Evolutionary conservation across 2,329 filamentous ascomycete genomes (phyloP), one percentile per base, ranked within the genome.

Genomic region (Claviceps sp.): DNA sequence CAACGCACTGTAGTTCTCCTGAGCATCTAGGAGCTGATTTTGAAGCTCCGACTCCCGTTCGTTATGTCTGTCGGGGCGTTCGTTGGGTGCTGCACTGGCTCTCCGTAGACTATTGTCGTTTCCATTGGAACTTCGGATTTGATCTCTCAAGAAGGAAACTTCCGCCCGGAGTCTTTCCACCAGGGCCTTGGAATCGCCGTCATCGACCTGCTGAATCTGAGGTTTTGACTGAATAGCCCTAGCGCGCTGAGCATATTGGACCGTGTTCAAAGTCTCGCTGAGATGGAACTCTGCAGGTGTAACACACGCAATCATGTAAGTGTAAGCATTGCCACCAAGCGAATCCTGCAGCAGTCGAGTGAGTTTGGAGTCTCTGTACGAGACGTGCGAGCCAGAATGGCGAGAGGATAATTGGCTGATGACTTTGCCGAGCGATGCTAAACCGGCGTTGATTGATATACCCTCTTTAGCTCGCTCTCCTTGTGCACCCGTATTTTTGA

Each of bases 281-380:
- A 98, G 74, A 66, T 98, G 93, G 64, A 98, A 98, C 65, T 96
- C 90, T 14, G 91, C 88, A 0, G 90, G 91, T 1, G 91, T 98
- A 34, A 98, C 90, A 69, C 93, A 98, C 8, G 93, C 93, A 70
- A 98, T 93, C 93, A 98, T 97, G 71, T 97, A 98, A 0, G 93
- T 98, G 64, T 96, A 95, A 38, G 93, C 93, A 64, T 95, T 97
- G 4, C 93, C 93, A 52, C 93, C 93, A 5, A 98, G 76, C 0
- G 93, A 98, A 68, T 98, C 93, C 72, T 98, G 93, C 17, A 98
- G 79, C 23, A 98, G 76, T 54, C 93, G 85, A 11, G 93, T 98
- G 59, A 98, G 81, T 65, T 89, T 90, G n/a, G 93, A 97, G 70
- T 98, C 93, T 57, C 93, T 88, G 66, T 98, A 98, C 2, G 93